Evolutionary conservation across 208 protist species (phyloP).

Genomic region (Leishmania aethiopica): DNA sequence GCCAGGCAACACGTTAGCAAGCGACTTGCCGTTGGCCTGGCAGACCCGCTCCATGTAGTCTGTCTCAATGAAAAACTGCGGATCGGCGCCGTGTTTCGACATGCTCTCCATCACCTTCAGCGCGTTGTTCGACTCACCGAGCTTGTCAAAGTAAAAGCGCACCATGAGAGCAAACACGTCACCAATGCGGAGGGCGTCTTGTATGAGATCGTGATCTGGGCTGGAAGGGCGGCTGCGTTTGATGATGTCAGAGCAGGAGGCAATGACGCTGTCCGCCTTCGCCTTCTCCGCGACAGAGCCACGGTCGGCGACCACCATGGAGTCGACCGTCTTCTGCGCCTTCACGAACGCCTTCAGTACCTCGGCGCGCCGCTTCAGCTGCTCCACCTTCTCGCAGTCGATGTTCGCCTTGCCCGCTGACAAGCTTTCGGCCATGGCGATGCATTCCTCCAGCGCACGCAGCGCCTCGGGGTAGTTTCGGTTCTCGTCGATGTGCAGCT

Average conservation of each 20-base stretch:
- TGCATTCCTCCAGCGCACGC: conserved; percentile 83
- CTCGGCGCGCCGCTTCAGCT: conserved; percentile 53
- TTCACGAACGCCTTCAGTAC: conserved; percentile 62
- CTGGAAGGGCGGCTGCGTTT: conserved; percentile 76
- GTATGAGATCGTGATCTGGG: conserved; percentile 64
- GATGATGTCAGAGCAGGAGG: conserved; percentile 86
- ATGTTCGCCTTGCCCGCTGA: conserved; percentile 28
- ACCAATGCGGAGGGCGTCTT: conserved; percentile 89
- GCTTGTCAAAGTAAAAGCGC: conserved; percentile 89
- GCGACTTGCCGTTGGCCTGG: conserved; percentile 66
- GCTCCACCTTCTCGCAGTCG: conserved; percentile 41
- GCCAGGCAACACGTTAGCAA: conserved; percentile 52
- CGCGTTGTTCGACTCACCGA: conserved; percentile 77
- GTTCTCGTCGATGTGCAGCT: conserved; percentile 97
- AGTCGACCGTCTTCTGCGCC: conserved; percentile 59
- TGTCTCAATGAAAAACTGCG: conserved; percentile 91
- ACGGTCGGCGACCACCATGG: conserved; percentile 34
- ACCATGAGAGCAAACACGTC: conserved; percentile 96
- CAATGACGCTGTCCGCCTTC: conserved; percentile 71
- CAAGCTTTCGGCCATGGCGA: conserved; percentile 58
- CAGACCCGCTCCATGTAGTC: conserved; percentile 89
- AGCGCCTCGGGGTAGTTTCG: conserved; percentile 95
- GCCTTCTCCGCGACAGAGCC: conserved; percentile 51
- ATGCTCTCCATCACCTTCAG: conserved; percentile 93
- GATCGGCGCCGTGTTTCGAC: conserved; percentile 85